phyloP scores from a whole-genome alignment of 1,284 basidiomycete genomes.

The Phellopilus nigrolimitatus region DNA sequence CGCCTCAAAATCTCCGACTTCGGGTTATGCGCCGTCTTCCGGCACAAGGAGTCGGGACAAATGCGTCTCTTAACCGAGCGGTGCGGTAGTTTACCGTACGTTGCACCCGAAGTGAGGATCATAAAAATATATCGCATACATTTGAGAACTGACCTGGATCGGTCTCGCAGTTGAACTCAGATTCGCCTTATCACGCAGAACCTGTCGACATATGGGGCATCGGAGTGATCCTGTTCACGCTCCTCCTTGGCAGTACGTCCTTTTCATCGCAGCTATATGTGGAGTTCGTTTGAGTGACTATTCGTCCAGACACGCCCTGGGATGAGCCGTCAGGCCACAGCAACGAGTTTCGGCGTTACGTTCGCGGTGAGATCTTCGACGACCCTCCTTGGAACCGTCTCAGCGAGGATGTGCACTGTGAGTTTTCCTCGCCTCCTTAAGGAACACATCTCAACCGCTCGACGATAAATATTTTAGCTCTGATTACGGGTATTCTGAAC shows the following conservation, averaged over 20 bases:
- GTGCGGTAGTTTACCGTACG: constrained; percentile 94
- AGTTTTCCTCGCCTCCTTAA: constrained; percentile 4
- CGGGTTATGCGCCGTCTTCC: constrained; percentile 89
- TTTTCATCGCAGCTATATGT: constrained; percentile 2
- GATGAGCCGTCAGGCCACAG: constrained; percentile 84
- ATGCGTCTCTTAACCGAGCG: constrained; percentile 67
- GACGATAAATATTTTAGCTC: constrained; percentile 37
- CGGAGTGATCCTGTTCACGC: constrained; percentile 93
- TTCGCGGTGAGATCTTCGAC: constrained; percentile 70
- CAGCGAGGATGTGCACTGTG: constrained; percentile 54
- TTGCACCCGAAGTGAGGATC: constrained; percentile 79
- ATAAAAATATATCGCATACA: not conserved
- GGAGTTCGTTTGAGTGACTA: not conserved
- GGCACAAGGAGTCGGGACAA: constrained; percentile 81
- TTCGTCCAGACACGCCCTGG: constrained; percentile 86
- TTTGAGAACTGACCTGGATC: not conserved
- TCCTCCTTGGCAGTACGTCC: constrained; percentile 84
- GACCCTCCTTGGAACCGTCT: constrained; percentile 84
- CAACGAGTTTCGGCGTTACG: constrained; percentile 76
- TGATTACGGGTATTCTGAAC: constrained; percentile 71
- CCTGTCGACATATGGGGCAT: constrained; percentile 96
- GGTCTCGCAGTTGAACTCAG: constrained; percentile 40
- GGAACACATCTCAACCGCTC: too few relatives aligned
- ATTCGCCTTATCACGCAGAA: constrained; percentile 78
- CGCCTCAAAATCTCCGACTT: constrained; percentile 93